Evolutionary conservation across 805 yeast genomes (phyloP).

Genomic region (Candida stauntonica): DNA sequence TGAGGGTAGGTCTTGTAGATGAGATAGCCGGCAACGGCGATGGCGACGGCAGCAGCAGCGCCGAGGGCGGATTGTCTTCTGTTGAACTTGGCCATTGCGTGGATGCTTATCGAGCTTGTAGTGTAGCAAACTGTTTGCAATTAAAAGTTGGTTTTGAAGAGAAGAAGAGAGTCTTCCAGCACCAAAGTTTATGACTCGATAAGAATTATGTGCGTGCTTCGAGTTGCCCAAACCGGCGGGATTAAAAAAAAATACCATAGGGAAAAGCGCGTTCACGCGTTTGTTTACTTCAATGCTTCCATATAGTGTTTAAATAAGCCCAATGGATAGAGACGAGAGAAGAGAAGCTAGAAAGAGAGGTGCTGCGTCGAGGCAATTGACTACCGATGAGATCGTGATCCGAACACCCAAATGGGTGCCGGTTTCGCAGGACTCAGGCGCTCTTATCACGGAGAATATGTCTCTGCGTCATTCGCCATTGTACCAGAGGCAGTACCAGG

Average conservation of each 20-base stretch:
- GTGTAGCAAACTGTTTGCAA: no score
- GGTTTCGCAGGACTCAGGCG: constrained; percentile 18
- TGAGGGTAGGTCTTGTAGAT: constrained; percentile 19
- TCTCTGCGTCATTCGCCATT: constrained; percentile 11
- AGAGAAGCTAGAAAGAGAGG: constrained; percentile 18
- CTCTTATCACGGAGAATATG: constrained; percentile 19
- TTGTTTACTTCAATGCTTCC: not conserved
- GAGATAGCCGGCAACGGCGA: constrained; percentile 15
- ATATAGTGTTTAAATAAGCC: not conserved
- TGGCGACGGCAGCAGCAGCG: constrained; percentile 13
- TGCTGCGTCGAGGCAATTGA: constrained; percentile 12
- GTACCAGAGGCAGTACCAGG: not conserved
- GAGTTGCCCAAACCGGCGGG: constrained; percentile 11
- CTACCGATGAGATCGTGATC: constrained; percentile 9
- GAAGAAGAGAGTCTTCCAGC: constrained; percentile 1
- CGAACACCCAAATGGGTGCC: constrained; percentile 17
- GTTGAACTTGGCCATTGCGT: constrained; percentile 12
- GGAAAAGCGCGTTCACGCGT: not conserved
- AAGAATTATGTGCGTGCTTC: no score
- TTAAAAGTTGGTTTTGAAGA: not conserved
- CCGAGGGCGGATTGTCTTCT: constrained; percentile 14
- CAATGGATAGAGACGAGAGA: constrained; percentile 19
- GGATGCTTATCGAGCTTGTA: not conserved
- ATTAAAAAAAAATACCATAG: not conserved
- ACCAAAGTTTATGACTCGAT: no score